Conservation (phyloP, 768 basidiomycete species). For the Phaeotremella fagi region DNA sequence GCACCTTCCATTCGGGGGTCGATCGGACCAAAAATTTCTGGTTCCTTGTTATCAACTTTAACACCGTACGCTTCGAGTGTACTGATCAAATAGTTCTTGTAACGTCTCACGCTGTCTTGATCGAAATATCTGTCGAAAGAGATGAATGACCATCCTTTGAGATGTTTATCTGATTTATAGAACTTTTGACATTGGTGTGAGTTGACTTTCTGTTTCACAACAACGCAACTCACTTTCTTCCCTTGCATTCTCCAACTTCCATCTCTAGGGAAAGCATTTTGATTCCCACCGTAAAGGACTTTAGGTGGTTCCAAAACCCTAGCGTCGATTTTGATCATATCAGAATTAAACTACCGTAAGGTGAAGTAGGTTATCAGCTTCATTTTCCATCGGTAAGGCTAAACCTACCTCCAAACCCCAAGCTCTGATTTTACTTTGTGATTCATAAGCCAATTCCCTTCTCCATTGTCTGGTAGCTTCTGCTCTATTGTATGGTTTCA, state of each 20-base stretch:
- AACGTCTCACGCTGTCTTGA: constrained; percentile 30
- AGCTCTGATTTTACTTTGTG: constrained; percentile 31
- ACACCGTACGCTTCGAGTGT: constrained; percentile 24
- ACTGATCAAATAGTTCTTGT: constrained; percentile 25
- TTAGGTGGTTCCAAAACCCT: constrained; percentile 39
- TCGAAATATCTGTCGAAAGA: constrained; percentile 38
- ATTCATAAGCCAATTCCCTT: constrained; percentile 34
- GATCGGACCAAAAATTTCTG: constrained; percentile 29
- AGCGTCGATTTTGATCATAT: constrained; percentile 37
- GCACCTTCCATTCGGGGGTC: constrained; percentile 16
- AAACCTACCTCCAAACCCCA: constrained; percentile 44
- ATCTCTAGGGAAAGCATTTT: constrained; percentile 15
- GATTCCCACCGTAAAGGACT: constrained; percentile 27
- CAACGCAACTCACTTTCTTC: constrained; percentile 21
- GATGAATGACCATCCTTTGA: constrained; percentile 40
- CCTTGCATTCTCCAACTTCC: constrained; percentile 44
- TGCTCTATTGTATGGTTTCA: constrained; percentile 19
- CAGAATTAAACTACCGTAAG: constrained; percentile 32
- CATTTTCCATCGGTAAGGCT: not conserved
- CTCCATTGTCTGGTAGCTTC: constrained; percentile 35
- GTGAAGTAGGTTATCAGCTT: not conserved
- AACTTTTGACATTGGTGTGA: constrained; percentile 10
- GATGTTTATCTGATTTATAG: constrained; percentile 25
- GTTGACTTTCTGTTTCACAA: not conserved
- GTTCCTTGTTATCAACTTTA: constrained; percentile 25